Evolutionary conservation across 2,329 filamentous ascomycete species (phyloP).

Genomic region (Lachnellula cervina): DNA sequence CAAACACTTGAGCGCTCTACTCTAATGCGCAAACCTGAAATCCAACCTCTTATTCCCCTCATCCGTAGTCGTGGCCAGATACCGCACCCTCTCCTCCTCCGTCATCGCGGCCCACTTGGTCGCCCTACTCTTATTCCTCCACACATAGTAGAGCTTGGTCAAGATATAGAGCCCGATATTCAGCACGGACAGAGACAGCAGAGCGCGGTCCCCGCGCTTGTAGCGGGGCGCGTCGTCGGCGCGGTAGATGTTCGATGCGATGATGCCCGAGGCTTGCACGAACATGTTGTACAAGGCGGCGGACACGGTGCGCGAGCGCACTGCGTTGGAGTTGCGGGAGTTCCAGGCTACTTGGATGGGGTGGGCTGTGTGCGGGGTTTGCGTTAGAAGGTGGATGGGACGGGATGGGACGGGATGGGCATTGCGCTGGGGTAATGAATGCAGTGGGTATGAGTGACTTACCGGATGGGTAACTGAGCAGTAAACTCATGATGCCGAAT

Average conservation of each 20-base stretch:
- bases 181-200: conserved; percentile 44
- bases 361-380: conserved; percentile 35
- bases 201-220: conserved; percentile 46
- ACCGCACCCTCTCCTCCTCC: conserved; percentile 39
- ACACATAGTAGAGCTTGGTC: conserved; percentile 43
- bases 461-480: conserved; percentile 4
- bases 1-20: neutral
- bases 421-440: neutral
- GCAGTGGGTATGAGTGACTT: neutral
- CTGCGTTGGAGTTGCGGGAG: conserved; percentile 54
- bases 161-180: conserved; percentile 41
- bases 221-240: conserved; percentile 47
- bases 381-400: neutral
- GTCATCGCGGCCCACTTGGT: conserved; percentile 40
- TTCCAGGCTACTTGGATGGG: conserved; percentile 45
- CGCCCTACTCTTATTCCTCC: conserved; percentile 37
- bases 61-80: conserved; percentile 32
- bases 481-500: conserved; percentile 10
- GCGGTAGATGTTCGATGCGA: conserved; percentile 34
- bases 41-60: conserved; percentile 30
- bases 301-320: conserved; percentile 57
- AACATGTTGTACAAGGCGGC: conserved; percentile 58
- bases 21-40: conserved; percentile 17
- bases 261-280: conserved; percentile 39
- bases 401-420: too few relatives aligned